A percentile compares a stretch with the other conserved stretches of the same genome.
phyloP scores from a whole-genome alignment of 1,284 basidiomycete genomes.

The Chalciporus piperatoides region DNA sequence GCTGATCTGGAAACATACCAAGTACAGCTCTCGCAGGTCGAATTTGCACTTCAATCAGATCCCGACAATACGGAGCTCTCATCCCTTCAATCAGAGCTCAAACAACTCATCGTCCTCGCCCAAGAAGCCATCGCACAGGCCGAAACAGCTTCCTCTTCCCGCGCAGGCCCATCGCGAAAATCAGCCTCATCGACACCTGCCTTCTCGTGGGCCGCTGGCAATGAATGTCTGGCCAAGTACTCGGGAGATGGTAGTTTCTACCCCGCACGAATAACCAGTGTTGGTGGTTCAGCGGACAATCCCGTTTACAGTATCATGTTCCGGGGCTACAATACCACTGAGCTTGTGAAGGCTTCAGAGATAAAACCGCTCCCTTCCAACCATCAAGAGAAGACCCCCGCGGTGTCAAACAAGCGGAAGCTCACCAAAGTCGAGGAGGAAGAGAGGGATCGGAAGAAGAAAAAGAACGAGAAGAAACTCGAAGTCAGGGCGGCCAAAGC shows the following conservation, averaged over 20 bases:
- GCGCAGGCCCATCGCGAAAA: slow-evolving; percentile 56
- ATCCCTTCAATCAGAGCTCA: slow-evolving; percentile 78
- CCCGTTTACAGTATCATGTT: slow-evolving; percentile 92
- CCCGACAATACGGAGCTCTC: slow-evolving; percentile 77
- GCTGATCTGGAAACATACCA: slow-evolving; percentile 85
- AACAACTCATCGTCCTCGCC: slow-evolving; percentile 87
- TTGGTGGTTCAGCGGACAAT: slow-evolving; percentile 83
- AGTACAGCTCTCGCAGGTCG: slow-evolving; percentile 87
- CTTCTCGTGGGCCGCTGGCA: slow-evolving; percentile 75
- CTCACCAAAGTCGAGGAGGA: slow-evolving; percentile 79
- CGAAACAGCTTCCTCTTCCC: slow-evolving; percentile 57
- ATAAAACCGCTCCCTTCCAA: slow-evolving; percentile 68
- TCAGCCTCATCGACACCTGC: slow-evolving; percentile 43
- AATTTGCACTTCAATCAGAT: slow-evolving; percentile 79
- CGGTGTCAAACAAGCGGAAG: slow-evolving; percentile 67
- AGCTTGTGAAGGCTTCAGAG: slow-evolving; percentile 74
- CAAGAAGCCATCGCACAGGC: slow-evolving; percentile 69
- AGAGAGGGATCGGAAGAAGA: slow-evolving; percentile 89
- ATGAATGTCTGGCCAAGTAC: slow-evolving; percentile 92
- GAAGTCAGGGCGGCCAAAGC: slow-evolving; percentile 84
- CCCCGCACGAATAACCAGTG: slow-evolving; percentile 85
- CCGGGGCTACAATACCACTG: slow-evolving; percentile 94
- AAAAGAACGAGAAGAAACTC: slow-evolving; percentile 95
- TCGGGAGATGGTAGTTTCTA: slow-evolving; percentile 88
- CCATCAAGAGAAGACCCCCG: slow-evolving; percentile 39